These are phyloP conservation scores for Chaetothyriales sp. DNA, from an alignment of 2,329 filamentous ascomycete genomes.

Conservation along the genomic window DNA sequence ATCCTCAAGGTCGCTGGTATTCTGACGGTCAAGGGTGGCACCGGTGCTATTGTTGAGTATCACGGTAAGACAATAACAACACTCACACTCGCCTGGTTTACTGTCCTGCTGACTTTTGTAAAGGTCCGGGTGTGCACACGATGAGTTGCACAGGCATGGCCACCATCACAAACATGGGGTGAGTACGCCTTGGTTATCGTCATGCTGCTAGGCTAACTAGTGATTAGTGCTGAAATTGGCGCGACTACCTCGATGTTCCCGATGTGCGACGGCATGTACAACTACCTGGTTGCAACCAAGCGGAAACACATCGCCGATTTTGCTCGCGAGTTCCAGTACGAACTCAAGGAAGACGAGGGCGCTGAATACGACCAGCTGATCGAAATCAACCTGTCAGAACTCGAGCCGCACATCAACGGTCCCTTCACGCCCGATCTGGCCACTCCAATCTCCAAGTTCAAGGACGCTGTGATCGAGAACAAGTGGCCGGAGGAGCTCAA, in stretches of 20 bases:
- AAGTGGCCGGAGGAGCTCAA: slow-evolving; percentile 94
- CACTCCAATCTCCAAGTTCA: slow-evolving; percentile 95
- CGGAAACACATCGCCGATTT: slow-evolving; percentile 82
- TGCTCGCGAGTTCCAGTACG: slow-evolving; percentile 65
- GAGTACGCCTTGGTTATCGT: background rate
- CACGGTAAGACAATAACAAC: slow-evolving; percentile 21
- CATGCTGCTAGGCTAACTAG: slow-evolving; percentile 2
- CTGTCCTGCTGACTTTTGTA: background rate
- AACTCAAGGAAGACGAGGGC: slow-evolving; percentile 75
- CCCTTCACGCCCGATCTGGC: slow-evolving; percentile 97
- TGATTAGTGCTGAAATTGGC: slow-evolving; percentile 49
- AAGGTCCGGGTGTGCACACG: slow-evolving; percentile 54
- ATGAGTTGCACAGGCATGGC: slow-evolving; percentile 77
- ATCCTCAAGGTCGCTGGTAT: slow-evolving; percentile 96
- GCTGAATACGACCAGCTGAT: slow-evolving; percentile 92
- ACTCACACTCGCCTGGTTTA: background rate
- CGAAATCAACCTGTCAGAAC: slow-evolving; percentile 85
- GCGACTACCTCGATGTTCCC: slow-evolving; percentile 89
- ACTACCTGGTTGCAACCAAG: slow-evolving; percentile 87
- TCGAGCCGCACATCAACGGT: slow-evolving; percentile 97
- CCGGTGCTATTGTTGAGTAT: slow-evolving; percentile 49
- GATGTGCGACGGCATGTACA: slow-evolving; percentile 95
- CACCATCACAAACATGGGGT: slow-evolving; percentile 49
- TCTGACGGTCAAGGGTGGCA: slow-evolving; percentile 94
- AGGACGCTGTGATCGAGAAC: slow-evolving; percentile 83